Evolutionary conservation across 2,329 filamentous ascomycete species (phyloP).

Genomic region (Blastomyces gilchristii): DNA sequence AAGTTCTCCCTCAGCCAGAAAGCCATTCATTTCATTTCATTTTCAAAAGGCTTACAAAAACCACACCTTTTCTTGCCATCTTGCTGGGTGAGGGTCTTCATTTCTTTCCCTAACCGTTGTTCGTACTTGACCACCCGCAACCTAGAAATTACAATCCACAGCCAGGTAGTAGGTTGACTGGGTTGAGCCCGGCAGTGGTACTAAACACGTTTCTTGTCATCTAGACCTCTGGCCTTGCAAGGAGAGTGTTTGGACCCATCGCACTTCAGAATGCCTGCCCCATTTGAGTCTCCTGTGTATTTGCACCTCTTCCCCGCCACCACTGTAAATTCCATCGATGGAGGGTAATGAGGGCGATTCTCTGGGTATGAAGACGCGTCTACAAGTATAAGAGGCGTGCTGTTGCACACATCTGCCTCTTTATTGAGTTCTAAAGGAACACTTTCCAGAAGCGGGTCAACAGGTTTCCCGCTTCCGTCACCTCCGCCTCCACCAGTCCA

Average conservation of each 20-base stretch:
- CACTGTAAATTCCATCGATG: background rate
- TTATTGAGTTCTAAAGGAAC: background rate
- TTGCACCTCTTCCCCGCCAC: background rate
- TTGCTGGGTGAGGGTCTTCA: too few species aligned
- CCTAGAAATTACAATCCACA: background rate
- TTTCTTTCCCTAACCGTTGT: background rate
- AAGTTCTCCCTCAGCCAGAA: too few species aligned
- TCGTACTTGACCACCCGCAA: background rate
- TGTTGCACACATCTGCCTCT: background rate
- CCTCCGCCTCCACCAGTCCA: slow-evolving; percentile 5
- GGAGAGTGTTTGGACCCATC: background rate
- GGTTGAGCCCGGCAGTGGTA: too few species aligned
- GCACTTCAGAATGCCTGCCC: background rate
- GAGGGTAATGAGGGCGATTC: background rate
- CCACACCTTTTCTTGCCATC: too few species aligned
- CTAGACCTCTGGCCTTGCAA: background rate
- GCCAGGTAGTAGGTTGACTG: background rate
- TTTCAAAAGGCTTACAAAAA: too few species aligned
- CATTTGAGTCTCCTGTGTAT: background rate
- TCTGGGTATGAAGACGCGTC: background rate
- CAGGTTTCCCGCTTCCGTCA: slow-evolving; percentile 5
- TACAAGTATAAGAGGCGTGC: background rate
- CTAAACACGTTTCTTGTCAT: background rate
- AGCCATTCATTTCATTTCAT: too few species aligned
- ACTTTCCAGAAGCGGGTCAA: slow-evolving; percentile 5